A percentile compares a stretch with the other conserved stretches of the same genome.
Conservation (phyloP, 129 eudicot genomes). For the Flaveria robusta region DNA sequence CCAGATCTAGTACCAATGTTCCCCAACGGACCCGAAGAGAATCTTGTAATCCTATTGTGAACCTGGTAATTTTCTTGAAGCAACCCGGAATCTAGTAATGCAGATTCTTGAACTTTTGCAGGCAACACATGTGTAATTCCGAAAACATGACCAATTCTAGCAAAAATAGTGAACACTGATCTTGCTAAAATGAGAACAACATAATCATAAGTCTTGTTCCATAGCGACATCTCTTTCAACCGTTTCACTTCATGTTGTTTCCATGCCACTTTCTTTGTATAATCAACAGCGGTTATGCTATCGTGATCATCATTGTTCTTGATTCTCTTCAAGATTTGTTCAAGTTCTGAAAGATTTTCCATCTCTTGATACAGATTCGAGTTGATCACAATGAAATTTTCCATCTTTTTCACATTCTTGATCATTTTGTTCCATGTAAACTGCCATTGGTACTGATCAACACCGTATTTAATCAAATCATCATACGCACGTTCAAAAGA, state of each 20-base stretch:
- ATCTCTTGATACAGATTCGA: slow-evolving; percentile 72
- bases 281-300: slow-evolving; percentile 41
- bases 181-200: slow-evolving; percentile 58
- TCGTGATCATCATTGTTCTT: slow-evolving; percentile 51
- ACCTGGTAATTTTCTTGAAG: slow-evolving; percentile 58
- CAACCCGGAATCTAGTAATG: slow-evolving; percentile 36
- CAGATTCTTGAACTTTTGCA: slow-evolving; percentile 39
- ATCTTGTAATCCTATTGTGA: slow-evolving; percentile 41
- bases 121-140: slow-evolving; percentile 54
- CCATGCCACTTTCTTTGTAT: slow-evolving; percentile 54
- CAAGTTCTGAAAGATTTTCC: slow-evolving; percentile 72
- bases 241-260: slow-evolving; percentile 64
- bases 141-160: slow-evolving; percentile 66
- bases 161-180: slow-evolving; percentile 59
- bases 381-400: slow-evolving; percentile 46
- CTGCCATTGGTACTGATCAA: slow-evolving; percentile 67
- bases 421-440: slow-evolving; percentile 69
- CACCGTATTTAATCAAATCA: slow-evolving; percentile 52
- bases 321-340: slow-evolving; percentile 69
- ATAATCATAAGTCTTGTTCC: slow-evolving; percentile 76
- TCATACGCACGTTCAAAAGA: slow-evolving; percentile 61
- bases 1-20: slow-evolving; percentile 42
- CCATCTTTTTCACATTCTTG: slow-evolving; percentile 71
- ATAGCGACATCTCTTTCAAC: slow-evolving; percentile 60
- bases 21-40: slow-evolving; percentile 50